These are phyloP conservation scores for Dioscorea zingiberensis DNA, from an alignment of 106 monocot genomes.

Conservation along the genomic window DNA sequence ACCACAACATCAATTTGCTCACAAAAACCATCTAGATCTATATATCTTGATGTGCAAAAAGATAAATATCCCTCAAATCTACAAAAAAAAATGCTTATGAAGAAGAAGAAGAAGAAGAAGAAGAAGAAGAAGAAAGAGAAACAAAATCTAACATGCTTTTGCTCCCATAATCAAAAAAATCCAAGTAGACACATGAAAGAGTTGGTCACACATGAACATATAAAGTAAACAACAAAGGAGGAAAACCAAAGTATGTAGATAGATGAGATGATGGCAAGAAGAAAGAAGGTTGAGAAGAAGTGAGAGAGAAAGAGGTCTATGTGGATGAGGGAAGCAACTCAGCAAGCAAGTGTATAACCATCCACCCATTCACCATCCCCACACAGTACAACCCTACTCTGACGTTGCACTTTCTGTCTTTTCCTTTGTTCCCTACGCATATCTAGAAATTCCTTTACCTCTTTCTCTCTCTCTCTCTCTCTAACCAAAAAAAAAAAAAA, in stretches of 20 bases:
- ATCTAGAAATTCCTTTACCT: slow-evolving; percentile 23
- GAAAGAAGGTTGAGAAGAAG: slow-evolving; percentile 8
- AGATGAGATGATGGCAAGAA: neutral
- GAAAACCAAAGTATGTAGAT: neutral
- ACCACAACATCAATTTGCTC: neutral
- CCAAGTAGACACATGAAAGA: neutral
- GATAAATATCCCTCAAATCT: neutral
- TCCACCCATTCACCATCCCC: slow-evolving; percentile 22
- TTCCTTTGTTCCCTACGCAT: slow-evolving; percentile 24
- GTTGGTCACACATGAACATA: neutral
- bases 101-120: no score
- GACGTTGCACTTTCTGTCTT: slow-evolving; percentile 27
- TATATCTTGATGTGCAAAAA: no score
- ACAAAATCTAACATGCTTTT: no score
- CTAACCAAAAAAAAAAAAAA: neutral
- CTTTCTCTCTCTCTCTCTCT: slow-evolving; percentile 4
- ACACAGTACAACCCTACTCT: slow-evolving; percentile 5
- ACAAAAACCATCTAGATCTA: neutral
- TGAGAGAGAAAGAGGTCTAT: slow-evolving; percentile 2
- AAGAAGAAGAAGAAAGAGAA: no score
- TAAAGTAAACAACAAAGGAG: neutral
- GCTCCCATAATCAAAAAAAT: neutral
- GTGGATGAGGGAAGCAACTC: slow-evolving; percentile 19
- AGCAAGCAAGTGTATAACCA: slow-evolving; percentile 11
- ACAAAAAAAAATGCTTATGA: no score